Evolutionary conservation across 139 green algal species (phyloP).

Genomic region (Volvox africanus): DNA sequence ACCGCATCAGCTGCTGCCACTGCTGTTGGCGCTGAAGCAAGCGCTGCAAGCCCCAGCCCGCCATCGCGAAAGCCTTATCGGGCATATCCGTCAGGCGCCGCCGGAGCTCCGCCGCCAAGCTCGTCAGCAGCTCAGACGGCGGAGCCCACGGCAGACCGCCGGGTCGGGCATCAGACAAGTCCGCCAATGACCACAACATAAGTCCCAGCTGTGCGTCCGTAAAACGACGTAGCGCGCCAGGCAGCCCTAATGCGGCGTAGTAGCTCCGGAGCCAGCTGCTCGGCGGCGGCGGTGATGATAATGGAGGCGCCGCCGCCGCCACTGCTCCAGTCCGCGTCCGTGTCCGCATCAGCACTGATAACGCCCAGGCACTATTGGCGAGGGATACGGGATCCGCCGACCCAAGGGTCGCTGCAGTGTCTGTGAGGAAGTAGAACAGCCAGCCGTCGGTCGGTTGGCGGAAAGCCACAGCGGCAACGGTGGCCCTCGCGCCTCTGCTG

Average conservation of each 20-base stretch:
- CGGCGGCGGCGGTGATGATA: neutral
- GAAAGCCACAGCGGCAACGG: neutral
- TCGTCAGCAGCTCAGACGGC: constrained; percentile 5
- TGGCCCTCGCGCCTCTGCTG: neutral
- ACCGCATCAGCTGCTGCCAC: neutral
- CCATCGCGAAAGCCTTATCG: neutral
- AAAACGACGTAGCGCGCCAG: neutral
- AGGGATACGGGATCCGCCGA: neutral
- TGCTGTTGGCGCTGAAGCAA: neutral
- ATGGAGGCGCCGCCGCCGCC: neutral
- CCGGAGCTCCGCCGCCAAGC: neutral
- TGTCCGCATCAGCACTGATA: neutral
- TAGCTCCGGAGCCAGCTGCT: neutral
- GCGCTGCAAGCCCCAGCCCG: constrained; percentile 4
- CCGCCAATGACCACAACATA: neutral
- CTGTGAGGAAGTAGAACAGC: neutral
- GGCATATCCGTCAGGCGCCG: neutral
- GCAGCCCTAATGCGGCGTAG: neutral
- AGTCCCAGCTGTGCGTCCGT: constrained; percentile 7
- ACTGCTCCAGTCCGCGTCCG: neutral
- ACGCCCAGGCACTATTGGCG: neutral
- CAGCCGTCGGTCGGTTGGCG: neutral
- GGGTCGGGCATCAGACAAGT: neutral
- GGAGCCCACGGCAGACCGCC: neutral
- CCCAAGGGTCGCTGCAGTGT: neutral